These are phyloP conservation scores for Pezicula radicicola DNA, from an alignment of 2,329 filamentous ascomycete species.

Conservation along the genomic window DNA sequence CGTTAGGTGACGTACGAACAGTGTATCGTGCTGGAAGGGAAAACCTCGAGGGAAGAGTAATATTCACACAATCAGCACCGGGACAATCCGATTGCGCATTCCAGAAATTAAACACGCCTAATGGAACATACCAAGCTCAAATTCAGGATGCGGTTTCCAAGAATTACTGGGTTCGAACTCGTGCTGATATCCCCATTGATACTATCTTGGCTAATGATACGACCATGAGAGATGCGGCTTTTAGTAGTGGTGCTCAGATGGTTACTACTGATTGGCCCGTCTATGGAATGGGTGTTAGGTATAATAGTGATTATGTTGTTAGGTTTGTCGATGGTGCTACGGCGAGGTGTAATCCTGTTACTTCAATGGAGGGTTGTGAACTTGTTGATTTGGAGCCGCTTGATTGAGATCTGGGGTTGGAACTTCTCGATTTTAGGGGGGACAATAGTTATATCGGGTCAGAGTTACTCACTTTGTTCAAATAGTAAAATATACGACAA, in stretches of 20 bases:
- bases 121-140: conserved; percentile 36
- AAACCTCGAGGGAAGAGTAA: conserved; percentile 2
- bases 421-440: too few relatives aligned
- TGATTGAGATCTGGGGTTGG: too few relatives aligned
- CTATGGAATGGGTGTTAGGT: conserved; percentile 43
- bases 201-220: conserved; percentile 38
- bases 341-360: not conserved
- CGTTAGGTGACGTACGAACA: conserved; percentile 31
- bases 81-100: conserved; percentile 44
- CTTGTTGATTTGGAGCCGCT: too few relatives aligned
- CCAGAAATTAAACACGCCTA: conserved; percentile 40
- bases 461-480: too few relatives aligned
- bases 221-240: conserved; percentile 34
- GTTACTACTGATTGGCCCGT: conserved; percentile 46
- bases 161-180: conserved; percentile 37
- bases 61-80: conserved; percentile 46
- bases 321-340: not conserved
- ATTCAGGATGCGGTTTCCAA: not conserved
- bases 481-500: too few relatives aligned
- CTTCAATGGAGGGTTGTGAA: not conserved
- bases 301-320: conserved; percentile 44
- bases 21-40: conserved; percentile 38
- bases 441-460: too few relatives aligned
- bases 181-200: conserved; percentile 41
- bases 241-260: conserved; percentile 45